phyloP scores from a whole-genome alignment of 2,329 filamentous ascomycete species.

The Tolypocladium cylindrosporum region DNA sequence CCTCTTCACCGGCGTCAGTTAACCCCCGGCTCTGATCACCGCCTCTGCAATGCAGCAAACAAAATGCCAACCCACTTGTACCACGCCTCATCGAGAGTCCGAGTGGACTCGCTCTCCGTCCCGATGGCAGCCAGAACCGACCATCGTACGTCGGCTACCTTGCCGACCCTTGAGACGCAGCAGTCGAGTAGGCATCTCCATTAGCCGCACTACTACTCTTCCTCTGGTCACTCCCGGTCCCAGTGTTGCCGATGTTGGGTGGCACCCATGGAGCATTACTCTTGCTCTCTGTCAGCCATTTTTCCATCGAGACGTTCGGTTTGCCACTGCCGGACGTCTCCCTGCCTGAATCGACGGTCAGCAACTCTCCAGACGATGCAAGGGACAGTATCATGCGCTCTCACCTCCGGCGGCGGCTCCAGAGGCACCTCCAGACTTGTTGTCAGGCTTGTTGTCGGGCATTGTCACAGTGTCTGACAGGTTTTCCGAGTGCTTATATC shows the following conservation, averaged over 20 bases:
- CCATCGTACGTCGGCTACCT: background rate
- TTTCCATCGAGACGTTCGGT: background rate
- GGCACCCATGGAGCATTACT: background rate
- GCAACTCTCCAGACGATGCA: background rate
- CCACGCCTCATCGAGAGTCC: background rate
- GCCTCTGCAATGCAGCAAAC: background rate
- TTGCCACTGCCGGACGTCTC: background rate
- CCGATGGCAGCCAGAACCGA: background rate
- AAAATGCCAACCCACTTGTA: background rate
- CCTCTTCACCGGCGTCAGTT: background rate
- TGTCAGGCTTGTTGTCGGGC: background rate
- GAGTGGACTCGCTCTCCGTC: background rate
- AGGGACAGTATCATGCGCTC: background rate
- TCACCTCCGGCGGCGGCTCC: background rate
- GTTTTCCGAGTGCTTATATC: background rate
- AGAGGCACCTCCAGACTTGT: background rate
- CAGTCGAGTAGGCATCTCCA: background rate
- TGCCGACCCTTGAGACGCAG: background rate
- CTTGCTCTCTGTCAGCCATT: background rate
- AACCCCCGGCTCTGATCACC: background rate
- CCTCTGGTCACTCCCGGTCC: background rate
- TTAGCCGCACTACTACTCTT: background rate
- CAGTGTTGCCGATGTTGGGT: background rate
- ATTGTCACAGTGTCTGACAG: background rate
- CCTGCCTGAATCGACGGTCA: background rate